Conservation (phyloP, 2,329 filamentous ascomycete genomes). For the Curvularia spicifera region DNA sequence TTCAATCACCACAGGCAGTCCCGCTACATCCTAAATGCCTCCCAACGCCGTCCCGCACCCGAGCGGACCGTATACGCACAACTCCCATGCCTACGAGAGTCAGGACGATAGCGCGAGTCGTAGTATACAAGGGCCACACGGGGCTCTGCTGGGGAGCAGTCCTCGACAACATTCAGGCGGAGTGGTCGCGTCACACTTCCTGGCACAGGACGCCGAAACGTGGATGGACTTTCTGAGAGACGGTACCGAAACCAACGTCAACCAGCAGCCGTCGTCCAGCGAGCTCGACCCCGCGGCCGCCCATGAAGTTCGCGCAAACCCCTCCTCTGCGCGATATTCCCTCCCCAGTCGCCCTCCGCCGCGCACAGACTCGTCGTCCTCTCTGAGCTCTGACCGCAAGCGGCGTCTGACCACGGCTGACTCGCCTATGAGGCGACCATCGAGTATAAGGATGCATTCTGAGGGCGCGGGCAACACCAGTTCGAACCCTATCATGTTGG, state of each 20-base stretch:
- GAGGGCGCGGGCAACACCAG: conserved; percentile 22
- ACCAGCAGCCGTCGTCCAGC: conserved; percentile 14
- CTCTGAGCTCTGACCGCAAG: conserved; percentile 44
- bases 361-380: conserved; percentile 26
- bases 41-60: conserved; percentile 21
- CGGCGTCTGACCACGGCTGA: conserved; percentile 45
- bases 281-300: conserved; percentile 10
- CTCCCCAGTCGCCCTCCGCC: conserved; percentile 31
- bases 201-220: conserved; percentile 42
- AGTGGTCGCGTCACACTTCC: conserved; percentile 38
- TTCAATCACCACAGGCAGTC: conserved; percentile 5
- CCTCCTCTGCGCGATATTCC: conserved; percentile 23
- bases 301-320: conserved; percentile 16
- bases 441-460: conserved; percentile 34
- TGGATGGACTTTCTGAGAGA: conserved; percentile 46
- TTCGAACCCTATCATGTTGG: conserved; percentile 33
- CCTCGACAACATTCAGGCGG: conserved; percentile 27
- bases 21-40: conserved; percentile 15
- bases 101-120: conserved; percentile 21
- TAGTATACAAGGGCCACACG: conserved; percentile 12
- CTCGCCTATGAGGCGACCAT: conserved; percentile 39
- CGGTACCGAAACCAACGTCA: conserved; percentile 25
- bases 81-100: conserved; percentile 23
- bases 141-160: conserved; percentile 9
- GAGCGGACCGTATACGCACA: conserved; percentile 23